Percentiles rank a stretch among this genome's conserved stretches.
Evolutionary conservation across 73 alveolate species (phyloP).

Genomic region (Paraurostyla sp.): DNA sequence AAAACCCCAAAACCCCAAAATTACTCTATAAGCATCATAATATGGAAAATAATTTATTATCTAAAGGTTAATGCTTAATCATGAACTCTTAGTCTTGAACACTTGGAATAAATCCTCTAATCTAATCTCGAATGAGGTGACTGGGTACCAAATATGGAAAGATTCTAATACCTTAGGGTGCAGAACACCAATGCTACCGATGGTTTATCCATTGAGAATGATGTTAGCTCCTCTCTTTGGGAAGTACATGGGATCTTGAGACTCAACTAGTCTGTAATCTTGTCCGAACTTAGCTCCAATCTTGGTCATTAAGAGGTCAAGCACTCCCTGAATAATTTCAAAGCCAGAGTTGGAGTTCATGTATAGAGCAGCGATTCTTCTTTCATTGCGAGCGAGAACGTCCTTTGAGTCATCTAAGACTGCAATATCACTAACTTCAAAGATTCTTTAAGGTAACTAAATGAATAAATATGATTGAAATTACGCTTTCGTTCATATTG

Average conservation of each 20-base stretch:
- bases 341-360: constrained; percentile 79
- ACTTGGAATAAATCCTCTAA: constrained; percentile 76
- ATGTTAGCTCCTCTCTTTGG: constrained; percentile 94
- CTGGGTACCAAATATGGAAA: constrained; percentile 94
- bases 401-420: constrained; percentile 85
- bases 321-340: constrained; percentile 95
- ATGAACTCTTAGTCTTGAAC: constrained; percentile 3
- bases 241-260: constrained; percentile 89
- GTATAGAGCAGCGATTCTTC: constrained; percentile 90
- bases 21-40: too few species aligned
- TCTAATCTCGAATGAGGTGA: constrained; percentile 89
- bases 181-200: constrained; percentile 94
- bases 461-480: constrained; percentile 4
- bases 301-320: constrained; percentile 94
- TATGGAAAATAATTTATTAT: too few species aligned
- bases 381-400: constrained; percentile 88
- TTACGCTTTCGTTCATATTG: constrained; percentile 75
- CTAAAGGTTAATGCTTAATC: not conserved
- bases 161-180: constrained; percentile 96
- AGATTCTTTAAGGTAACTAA: constrained; percentile 90
- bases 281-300: constrained; percentile 81
- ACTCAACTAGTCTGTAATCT: constrained; percentile 69
- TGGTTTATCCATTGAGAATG: constrained; percentile 77
- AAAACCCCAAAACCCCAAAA: too few species aligned
- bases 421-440: constrained; percentile 96